A percentile compares a stretch with the other conserved stretches of the same genome.
These are phyloP conservation scores for Sarocladiaceae sp. DNA, from an alignment of 2,329 filamentous ascomycete species.

Conservation along the genomic window DNA sequence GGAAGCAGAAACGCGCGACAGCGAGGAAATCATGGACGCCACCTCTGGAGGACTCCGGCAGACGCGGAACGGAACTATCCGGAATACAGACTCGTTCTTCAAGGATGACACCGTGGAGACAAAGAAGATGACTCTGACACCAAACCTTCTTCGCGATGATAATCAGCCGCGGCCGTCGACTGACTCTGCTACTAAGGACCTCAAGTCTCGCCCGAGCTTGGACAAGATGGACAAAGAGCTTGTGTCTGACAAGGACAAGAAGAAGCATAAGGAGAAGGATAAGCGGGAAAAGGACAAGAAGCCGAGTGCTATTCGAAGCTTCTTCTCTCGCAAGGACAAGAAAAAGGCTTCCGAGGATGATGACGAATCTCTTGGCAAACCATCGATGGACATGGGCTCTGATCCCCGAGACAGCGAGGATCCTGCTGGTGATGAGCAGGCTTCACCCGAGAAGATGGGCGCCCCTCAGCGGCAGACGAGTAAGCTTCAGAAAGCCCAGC, in stretches of 20 bases:
- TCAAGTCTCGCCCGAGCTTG: slow-evolving; percentile 61
- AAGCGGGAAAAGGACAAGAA: slow-evolving; percentile 69
- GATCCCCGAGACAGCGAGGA: slow-evolving; percentile 42
- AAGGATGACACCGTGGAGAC: slow-evolving; percentile 94
- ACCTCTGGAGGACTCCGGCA: slow-evolving; percentile 51
- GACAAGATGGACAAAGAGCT: slow-evolving; percentile 60
- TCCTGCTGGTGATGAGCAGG: slow-evolving; percentile 35
- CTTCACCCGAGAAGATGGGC: slow-evolving; percentile 39
- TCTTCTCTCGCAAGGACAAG: slow-evolving; percentile 61
- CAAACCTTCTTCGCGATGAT: slow-evolving; percentile 86
- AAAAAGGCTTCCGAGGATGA: slow-evolving; percentile 54
- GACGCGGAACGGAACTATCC: slow-evolving; percentile 79
- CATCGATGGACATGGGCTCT: slow-evolving; percentile 51
- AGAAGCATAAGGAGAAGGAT: slow-evolving; percentile 70
- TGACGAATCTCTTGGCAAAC: slow-evolving; percentile 58
- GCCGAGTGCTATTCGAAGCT: slow-evolving; percentile 51
- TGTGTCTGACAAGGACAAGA: slow-evolving; percentile 67
- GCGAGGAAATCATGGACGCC: slow-evolving; percentile 63
- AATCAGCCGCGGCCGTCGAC: slow-evolving; percentile 50
- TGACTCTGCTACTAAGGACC: slow-evolving; percentile 36
- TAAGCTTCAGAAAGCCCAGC: slow-evolving; percentile 68
- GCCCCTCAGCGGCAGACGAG: slow-evolving; percentile 52
- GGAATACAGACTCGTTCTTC: slow-evolving; percentile 96
- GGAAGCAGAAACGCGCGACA: slow-evolving; percentile 38
- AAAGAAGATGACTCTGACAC: slow-evolving; percentile 94